These are phyloP conservation scores for Ophiostoma quercus DNA, from an alignment of 2,329 filamentous ascomycete genomes.

Conservation along the genomic window DNA sequence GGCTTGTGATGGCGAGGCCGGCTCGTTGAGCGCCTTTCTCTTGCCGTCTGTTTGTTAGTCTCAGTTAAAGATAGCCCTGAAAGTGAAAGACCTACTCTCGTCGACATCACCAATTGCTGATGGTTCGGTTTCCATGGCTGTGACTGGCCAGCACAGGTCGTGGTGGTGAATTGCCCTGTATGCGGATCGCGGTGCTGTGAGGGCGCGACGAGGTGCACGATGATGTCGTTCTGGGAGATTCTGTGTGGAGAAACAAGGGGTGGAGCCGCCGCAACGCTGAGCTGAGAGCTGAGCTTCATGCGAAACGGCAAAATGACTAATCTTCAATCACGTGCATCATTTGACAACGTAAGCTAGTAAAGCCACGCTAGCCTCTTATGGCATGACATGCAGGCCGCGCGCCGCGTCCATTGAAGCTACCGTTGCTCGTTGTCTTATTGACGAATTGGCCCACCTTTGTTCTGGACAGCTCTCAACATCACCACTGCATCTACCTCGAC, in stretches of 20 bases:
- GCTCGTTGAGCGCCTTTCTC: conserved; percentile 67
- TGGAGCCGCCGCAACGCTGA: not conserved
- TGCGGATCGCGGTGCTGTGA: not conserved
- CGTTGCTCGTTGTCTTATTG: conserved; percentile 17
- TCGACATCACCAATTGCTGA: not conserved
- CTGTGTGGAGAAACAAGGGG: not conserved
- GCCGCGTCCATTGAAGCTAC: conserved; percentile 23
- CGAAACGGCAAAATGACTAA: not conserved
- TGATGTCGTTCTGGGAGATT: conserved; percentile 16
- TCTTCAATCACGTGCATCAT: not conserved
- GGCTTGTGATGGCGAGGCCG: conserved; percentile 53
- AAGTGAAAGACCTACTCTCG: not conserved
- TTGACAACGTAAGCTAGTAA: not conserved
- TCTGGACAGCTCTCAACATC: conserved; percentile 18
- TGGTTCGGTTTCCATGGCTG: conserved; percentile 8
- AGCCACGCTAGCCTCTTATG: not conserved
- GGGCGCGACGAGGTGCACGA: conserved; percentile 5
- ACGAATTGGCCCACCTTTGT: conserved; percentile 6
- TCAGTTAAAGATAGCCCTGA: too few species aligned
- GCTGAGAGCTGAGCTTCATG: not conserved
- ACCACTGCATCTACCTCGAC: not conserved
- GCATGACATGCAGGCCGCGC: not conserved
- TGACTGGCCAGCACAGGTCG: not conserved
- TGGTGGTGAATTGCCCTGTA: not conserved
- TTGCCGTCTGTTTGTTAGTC: conserved; percentile 47